Evolutionary conservation across 1,139 yeast species (phyloP), one percentile per base, ranked within the genome.

Genomic region (Pichia terricola): DNA sequence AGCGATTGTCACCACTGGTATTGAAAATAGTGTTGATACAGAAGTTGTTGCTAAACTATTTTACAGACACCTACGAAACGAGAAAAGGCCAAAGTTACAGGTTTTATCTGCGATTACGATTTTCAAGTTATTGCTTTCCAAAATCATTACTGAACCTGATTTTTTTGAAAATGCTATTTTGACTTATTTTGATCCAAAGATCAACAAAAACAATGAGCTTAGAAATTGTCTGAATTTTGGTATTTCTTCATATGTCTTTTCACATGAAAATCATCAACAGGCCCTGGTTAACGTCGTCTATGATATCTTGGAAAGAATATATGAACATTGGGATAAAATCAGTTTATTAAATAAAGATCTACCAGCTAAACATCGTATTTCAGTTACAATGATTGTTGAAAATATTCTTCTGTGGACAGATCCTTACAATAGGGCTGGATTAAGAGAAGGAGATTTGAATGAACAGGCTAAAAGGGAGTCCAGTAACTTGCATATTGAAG

Each of bases 341-440:
- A 62, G 61, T 37, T 58, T 53, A 9, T 40, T 39, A 2, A 44
- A 51, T 26, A 44, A 45, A 3, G 61, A 70, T 25, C 34, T 45
- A 5, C 45, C 46, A 37, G 67, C 62, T 5, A 67, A 65, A 16
- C 59, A 45, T 16, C 25, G 7, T 7, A 7, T 10, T 6, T 43
- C 50, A 46, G 56, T 77, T 16, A 63, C 73, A 1, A 82, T 91
- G 0, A 75, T 87, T 2, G 64, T 85, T 28, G 89, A 83, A 52
- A 95, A 86, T 57, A 63, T 89, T 40, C 68, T 84, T 28, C 79
- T 81, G 54, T 86, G 96, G 95, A 83, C 95, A 35, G 94, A 88
- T 60, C 95, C 96, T 0, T 64, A 66, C 38, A 79, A 81, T 53
- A 66, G 84, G 9, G 89, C 80, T 3, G 75, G 76, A 45, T 63